Evolutionary conservation across 1,284 basidiomycete species (phyloP).

Genomic region (Somion occarium): DNA sequence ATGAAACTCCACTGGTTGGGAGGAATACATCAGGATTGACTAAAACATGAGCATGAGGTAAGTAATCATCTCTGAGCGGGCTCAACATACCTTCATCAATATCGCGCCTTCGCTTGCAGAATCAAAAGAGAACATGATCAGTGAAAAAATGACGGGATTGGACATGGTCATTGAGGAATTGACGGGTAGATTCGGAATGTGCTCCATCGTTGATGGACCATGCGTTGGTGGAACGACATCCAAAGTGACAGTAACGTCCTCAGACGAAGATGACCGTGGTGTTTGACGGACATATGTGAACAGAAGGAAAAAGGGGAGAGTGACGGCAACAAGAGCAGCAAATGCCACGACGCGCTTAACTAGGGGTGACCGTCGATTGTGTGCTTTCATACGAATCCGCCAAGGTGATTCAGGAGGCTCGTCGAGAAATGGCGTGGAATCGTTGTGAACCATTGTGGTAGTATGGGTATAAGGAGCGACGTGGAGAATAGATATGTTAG

Average conservation of each 20-base stretch:
- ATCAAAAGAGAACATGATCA: constrained; percentile 40
- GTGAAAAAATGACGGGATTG: constrained; percentile 36
- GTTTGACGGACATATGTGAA: not conserved
- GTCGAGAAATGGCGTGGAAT: not conserved
- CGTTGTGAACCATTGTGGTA: not conserved
- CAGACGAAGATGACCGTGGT: not conserved
- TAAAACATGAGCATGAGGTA: constrained; percentile 14
- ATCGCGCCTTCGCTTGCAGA: constrained; percentile 42
- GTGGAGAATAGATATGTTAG: not conserved
- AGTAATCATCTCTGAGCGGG: not conserved
- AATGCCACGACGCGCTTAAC: not conserved
- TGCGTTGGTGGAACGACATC: not conserved
- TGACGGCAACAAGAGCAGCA: constrained; percentile 4
- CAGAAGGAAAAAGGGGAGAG: constrained; percentile 10
- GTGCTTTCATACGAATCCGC: not conserved
- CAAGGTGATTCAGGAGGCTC: constrained; percentile 4
- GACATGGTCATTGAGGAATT: not conserved
- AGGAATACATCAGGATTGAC: constrained; percentile 42
- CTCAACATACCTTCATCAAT: constrained; percentile 37
- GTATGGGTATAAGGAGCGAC: not conserved
- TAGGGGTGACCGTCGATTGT: not conserved
- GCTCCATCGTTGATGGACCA: not conserved
- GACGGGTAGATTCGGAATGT: not conserved
- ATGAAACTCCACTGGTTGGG: constrained; percentile 40
- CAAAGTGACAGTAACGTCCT: not conserved